Evolutionary conservation across 306 rosid species (phyloP), one percentile per base, ranked within the genome.

Genomic region (Glycine latifolia): DNA sequence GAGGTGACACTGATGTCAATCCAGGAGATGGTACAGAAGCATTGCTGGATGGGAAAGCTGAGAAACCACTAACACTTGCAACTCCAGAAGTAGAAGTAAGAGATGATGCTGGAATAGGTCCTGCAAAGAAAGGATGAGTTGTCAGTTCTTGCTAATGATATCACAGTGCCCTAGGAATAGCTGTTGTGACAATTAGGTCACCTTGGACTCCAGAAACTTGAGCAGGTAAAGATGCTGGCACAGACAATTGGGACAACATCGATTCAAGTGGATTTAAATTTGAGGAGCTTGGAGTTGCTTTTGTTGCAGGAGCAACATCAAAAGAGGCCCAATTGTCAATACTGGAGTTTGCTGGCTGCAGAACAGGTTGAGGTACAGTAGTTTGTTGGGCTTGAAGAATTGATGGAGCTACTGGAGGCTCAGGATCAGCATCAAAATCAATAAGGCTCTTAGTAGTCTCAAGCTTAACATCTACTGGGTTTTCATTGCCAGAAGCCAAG

Each of bases 291-390:
- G 86, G 93, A 76, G 91, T 59, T 72, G 77, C 78, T 80, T 86
- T 86, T 41, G 84, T 84, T 73, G 41, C 89, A 3, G 95, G 85
- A 53, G 86, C 82, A 83, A 72, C 86, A 91, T 93, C 99, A 86
- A 96, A 96, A 61, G 98, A 93, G 61, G 98, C 98, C 99, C 99
- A 96, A 77, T 95, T 89, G 68, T 89, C 87, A 84, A 39, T 84
- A 48, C 78, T 67, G 63, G 94, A 60, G 80, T 82, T 84, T 72
- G 61, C 87, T 67, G 90, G 82, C 71, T 89, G 89, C 77, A 88
- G 71, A 79, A 73, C 77, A 70, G 94, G 54, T 76, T 90, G 97
- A 59, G 88, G 76, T 72, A 84, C 81, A 66, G 88, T 79, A 53
- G 87, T 53, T 86, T 89, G 96, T 73, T 83, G 94, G 44, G 87